Evolutionary conservation across 2,329 filamentous ascomycete genomes (phyloP), one percentile per base, ranked within the genome.

Genomic region (Didymella lethalis): DNA sequence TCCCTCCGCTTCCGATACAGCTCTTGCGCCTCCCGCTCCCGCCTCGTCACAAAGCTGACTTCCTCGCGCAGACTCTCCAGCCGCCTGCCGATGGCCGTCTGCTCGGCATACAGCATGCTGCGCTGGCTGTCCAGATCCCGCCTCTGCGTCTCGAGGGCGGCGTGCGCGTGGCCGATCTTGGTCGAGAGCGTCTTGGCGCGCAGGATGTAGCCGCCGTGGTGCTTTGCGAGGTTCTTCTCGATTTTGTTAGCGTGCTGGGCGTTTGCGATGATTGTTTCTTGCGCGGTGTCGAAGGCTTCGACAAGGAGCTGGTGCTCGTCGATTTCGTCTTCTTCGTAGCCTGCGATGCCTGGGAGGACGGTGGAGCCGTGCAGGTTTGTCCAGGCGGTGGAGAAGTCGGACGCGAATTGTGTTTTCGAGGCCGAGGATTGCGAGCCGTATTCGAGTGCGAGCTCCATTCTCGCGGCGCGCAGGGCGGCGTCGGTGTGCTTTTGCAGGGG

Each of bases 21-120:
- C 64, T 97, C 93, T 79, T 99, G 95, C 7, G 92, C 93, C 79
- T 97, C 92, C 58, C 93, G 84, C 81, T 98, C 94, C 63, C 94
- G 84, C 68, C 87, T 87, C 66, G 88, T 91, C 10, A 98, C 85
- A 68, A 91, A 91, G 7, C 83, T 85, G 23, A 97, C 93, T 75
- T 97, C 93, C n/a, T 91, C 89, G 49, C 93, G 86, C 57, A 97
- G 79, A 11, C 84, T 83, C 65, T 90, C 90, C 51, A 98, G 80
- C 29, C 95, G 84, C 54, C 87, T 84, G 45, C 83, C 82, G 57
- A 97, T 84, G 0, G 90, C 91, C 5, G 88, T 88, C 62, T 94
- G 88, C 75, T 99, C 95, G 0, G 88, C 90, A 38, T 91, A 86
- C 64, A 91, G 88, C 61, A 96, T 82, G 6, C 89, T 90, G 66